A percentile compares a stretch with the other conserved stretches of the same genome.
Evolutionary conservation across 1,284 basidiomycete genomes (phyloP).

Genomic region (Pseudozyma flocculosa): DNA sequence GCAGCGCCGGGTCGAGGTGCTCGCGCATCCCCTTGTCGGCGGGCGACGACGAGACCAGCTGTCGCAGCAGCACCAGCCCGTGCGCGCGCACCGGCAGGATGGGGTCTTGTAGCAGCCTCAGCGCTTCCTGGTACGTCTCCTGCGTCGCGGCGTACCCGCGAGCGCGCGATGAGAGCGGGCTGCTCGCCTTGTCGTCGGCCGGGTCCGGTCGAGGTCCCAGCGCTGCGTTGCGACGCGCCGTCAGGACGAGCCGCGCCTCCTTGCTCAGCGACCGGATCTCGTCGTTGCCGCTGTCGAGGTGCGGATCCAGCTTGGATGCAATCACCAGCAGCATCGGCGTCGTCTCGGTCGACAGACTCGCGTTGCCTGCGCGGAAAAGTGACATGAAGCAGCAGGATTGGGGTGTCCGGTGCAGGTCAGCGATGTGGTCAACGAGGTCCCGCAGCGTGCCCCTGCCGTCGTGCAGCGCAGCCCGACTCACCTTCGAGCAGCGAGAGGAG

Average conservation of each 20-base stretch:
- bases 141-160: slow-evolving; percentile 48
- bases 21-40: slow-evolving; percentile 11
- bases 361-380: slow-evolving; percentile 1
- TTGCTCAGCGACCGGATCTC: slow-evolving; percentile 66
- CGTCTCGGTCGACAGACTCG: slow-evolving; percentile 20
- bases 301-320: slow-evolving; percentile 27
- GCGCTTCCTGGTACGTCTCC: slow-evolving; percentile 73
- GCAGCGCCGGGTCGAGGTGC: slow-evolving; percentile 59
- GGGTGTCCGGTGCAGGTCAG: too few relatives aligned
- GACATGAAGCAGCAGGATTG: too few relatives aligned
- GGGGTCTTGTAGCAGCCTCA: slow-evolving; percentile 84
- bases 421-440: too few relatives aligned
- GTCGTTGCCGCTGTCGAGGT: slow-evolving; percentile 24
- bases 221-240: slow-evolving; percentile 64
- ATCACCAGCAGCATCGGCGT: slow-evolving; percentile 47
- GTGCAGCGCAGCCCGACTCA: too few relatives aligned
- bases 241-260: slow-evolving; percentile 78
- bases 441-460: too few relatives aligned
- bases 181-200: slow-evolving; percentile 38
- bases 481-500: slow-evolving; percentile 52
- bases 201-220: too few relatives aligned
- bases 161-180: slow-evolving; percentile 29
- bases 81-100: slow-evolving; percentile 93
- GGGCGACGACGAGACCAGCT: slow-evolving; percentile 41
- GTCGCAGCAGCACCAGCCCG: slow-evolving; percentile 62